These are phyloP conservation scores for Diaporthe eres DNA, from an alignment of 2,329 filamentous ascomycete genomes.

Conservation along the genomic window DNA sequence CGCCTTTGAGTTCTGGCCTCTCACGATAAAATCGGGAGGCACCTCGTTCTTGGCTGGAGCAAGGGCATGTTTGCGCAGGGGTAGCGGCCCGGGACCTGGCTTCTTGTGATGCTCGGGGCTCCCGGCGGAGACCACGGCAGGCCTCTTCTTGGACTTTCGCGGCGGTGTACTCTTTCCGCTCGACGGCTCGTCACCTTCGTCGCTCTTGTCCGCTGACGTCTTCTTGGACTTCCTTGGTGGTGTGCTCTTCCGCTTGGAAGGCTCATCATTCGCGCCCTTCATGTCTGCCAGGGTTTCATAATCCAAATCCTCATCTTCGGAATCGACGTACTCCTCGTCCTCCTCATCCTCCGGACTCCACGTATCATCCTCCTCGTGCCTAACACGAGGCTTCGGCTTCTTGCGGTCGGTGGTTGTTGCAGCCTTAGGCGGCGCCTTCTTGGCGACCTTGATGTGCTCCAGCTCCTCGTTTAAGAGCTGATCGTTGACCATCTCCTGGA, in stretches of 20 bases:
- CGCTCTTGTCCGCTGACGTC: slow-evolving; percentile 5
- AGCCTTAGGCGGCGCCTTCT: not conserved
- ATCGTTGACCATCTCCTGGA: slow-evolving; percentile 40
- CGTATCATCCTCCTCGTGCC: slow-evolving; percentile 29
- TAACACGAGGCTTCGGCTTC: slow-evolving; percentile 5
- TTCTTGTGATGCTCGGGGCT: slow-evolving; percentile 37
- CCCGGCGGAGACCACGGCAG: slow-evolving; percentile 36
- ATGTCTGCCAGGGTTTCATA: slow-evolving; percentile 27
- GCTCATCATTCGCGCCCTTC: not conserved
- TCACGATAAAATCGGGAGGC: slow-evolving; percentile 43
- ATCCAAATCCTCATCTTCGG: slow-evolving; percentile 29
- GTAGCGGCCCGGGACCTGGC: slow-evolving; percentile 15
- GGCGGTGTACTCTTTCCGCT: slow-evolving; percentile 17
- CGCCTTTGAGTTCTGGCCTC: slow-evolving; percentile 42
- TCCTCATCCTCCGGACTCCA: slow-evolving; percentile 29
- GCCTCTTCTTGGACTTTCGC: slow-evolving; percentile 35
- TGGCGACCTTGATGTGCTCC: not conserved
- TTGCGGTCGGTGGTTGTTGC: not conserved
- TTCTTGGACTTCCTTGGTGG: slow-evolving; percentile 33
- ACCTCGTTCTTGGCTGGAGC: slow-evolving; percentile 42
- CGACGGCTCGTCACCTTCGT: slow-evolving; percentile 14
- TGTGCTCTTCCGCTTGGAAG: slow-evolving; percentile 8
- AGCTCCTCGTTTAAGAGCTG: slow-evolving; percentile 32
- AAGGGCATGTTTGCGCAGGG: slow-evolving; percentile 34
- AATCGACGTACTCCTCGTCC: not conserved